Evolutionary conservation across 2,329 filamentous ascomycete species (phyloP).

Genomic region (Botryotinia globosa): DNA sequence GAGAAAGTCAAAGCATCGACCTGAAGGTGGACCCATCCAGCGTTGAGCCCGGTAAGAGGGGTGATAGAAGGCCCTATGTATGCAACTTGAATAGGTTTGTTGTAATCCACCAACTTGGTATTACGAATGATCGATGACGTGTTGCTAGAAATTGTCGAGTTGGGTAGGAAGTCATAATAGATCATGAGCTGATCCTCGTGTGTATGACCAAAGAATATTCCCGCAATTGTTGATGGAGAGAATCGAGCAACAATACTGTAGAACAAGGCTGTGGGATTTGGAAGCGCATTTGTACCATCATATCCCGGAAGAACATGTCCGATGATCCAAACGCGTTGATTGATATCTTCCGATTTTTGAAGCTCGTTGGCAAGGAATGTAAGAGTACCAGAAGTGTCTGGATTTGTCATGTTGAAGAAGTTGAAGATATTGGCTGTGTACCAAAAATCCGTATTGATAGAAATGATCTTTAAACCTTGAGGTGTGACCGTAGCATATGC

Average conservation of each 20-base stretch:
- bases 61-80: slow-evolving; percentile 36
- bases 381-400: slow-evolving; percentile 31
- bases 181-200: slow-evolving; percentile 39
- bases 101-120: slow-evolving; percentile 31
- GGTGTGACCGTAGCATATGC: slow-evolving; percentile 20
- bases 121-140: slow-evolving; percentile 20
- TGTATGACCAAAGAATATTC: slow-evolving; percentile 39
- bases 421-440: slow-evolving; percentile 34
- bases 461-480: slow-evolving; percentile 32
- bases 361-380: slow-evolving; percentile 32
- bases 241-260: slow-evolving; percentile 34
- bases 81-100: slow-evolving; percentile 30
- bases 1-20: slow-evolving; percentile 35
- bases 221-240: slow-evolving; percentile 34
- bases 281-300: slow-evolving; percentile 29
- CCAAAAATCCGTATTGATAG: slow-evolving; percentile 37
- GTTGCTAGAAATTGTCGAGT: slow-evolving; percentile 15
- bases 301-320: slow-evolving; percentile 33
- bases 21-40: slow-evolving; percentile 34
- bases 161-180: slow-evolving; percentile 34
- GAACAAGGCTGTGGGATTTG: slow-evolving; percentile 34
- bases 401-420: slow-evolving; percentile 34
- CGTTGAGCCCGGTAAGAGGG: slow-evolving; percentile 35
- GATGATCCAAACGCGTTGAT: slow-evolving; percentile 35
- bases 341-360: slow-evolving; percentile 30